phyloP scores from a whole-genome alignment of 495 filamentous ascomycete species.

The Aspergillus homomorphus region DNA sequence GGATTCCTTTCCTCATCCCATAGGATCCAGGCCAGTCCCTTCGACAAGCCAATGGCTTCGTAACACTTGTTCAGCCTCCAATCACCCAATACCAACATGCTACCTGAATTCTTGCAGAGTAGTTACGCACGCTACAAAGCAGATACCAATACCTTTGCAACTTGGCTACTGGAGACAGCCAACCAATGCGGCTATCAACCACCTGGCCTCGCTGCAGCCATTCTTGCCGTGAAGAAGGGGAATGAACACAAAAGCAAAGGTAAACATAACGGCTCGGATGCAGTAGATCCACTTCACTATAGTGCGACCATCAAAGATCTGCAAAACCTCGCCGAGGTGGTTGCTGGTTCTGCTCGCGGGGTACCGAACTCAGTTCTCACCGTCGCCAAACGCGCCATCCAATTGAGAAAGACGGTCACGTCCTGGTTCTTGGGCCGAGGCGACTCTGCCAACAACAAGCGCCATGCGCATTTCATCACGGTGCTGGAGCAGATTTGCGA shows the following conservation, averaged over 20 bases:
- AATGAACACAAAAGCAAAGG: constrained; percentile 22
- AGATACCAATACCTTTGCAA: constrained; percentile 47
- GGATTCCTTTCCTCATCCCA: too few relatives aligned
- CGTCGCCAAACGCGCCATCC: constrained; percentile 29
- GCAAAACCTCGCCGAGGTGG: constrained; percentile 28
- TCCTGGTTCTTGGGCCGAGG: constrained; percentile 31
- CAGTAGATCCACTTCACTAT: constrained; percentile 22
- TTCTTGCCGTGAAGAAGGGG: constrained; percentile 14
- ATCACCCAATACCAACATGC: too few relatives aligned
- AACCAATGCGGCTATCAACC: constrained; percentile 32
- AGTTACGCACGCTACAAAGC: constrained; percentile 48
- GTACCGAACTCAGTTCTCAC: constrained; percentile 25
- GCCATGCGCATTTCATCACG: constrained; percentile 30
- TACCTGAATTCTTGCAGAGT: constrained; percentile 33
- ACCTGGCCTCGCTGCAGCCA: constrained; percentile 16
- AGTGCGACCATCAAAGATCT: constrained; percentile 25
- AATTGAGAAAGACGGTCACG: constrained; percentile 29
- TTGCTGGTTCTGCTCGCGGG: constrained; percentile 23
- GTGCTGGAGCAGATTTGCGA: constrained; percentile 28
- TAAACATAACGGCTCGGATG: constrained; percentile 10
- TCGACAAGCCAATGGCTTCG: too few relatives aligned
- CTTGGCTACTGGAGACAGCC: constrained; percentile 49
- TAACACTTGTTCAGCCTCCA: too few relatives aligned
- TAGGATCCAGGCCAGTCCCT: too few relatives aligned
- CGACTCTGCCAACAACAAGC: constrained; percentile 18